phyloP scores from a whole-genome alignment of 1,284 basidiomycete genomes.

The Tranzscheliella williamsii region DNA sequence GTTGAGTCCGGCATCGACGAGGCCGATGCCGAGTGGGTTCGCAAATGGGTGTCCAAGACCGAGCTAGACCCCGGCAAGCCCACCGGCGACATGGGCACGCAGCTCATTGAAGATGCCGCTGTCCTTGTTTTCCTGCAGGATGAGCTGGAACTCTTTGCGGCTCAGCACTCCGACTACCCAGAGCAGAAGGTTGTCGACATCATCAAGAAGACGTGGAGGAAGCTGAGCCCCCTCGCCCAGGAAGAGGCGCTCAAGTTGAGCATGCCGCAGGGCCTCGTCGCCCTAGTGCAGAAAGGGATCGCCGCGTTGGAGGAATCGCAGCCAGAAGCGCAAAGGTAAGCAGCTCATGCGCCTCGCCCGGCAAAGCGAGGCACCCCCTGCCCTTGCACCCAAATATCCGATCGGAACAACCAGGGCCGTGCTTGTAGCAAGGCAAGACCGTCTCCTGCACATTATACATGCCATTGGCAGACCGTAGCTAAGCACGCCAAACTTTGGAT shows the following conservation, averaged over 20 bases:
- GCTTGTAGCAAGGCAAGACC: too few species aligned
- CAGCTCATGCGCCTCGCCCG: too few species aligned
- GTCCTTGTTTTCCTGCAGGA: slow-evolving; percentile 55
- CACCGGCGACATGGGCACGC: slow-evolving; percentile 41
- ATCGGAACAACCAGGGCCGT: too few species aligned
- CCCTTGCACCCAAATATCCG: too few species aligned
- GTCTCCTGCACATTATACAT: too few species aligned
- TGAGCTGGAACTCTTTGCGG: slow-evolving; percentile 47
- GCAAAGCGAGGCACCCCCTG: too few species aligned
- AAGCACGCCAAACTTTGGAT: too few species aligned
- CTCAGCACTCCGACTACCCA: slow-evolving; percentile 41
- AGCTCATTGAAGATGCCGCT: slow-evolving; percentile 55
- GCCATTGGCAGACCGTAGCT: too few species aligned
- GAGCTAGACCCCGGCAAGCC: slow-evolving; percentile 46
- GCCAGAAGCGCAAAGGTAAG: slow-evolving; percentile 29
- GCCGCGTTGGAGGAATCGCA: slow-evolving; percentile 27
- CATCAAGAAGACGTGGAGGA: slow-evolving; percentile 56
- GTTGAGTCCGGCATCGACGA: slow-evolving; percentile 29
- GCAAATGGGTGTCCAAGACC: slow-evolving; percentile 54
- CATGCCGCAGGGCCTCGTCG: slow-evolving; percentile 46
- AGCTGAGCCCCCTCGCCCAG: slow-evolving; percentile 46
- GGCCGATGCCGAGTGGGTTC: slow-evolving; percentile 34
- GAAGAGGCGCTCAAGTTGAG: slow-evolving; percentile 52
- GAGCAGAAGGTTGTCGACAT: slow-evolving; percentile 55
- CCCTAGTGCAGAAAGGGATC: slow-evolving; percentile 29